phyloP scores from a whole-genome alignment of 805 yeast genomes.

The Barnettozyma siamensis region DNA sequence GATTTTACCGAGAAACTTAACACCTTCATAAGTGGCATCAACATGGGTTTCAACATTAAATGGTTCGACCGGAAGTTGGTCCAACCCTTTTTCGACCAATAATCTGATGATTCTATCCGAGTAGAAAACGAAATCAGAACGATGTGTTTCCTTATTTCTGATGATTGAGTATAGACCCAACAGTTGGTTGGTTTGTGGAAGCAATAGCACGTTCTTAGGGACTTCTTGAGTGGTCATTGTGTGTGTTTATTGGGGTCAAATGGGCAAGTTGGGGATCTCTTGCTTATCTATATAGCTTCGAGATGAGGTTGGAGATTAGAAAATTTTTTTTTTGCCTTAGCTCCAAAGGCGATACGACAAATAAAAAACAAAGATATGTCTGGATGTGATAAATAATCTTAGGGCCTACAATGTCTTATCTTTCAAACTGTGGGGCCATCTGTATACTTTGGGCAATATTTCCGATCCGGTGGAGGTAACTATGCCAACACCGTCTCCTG shows the following conservation, averaged over 20 bases:
- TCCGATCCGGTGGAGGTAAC: neutral
- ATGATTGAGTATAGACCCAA: constrained; percentile 84
- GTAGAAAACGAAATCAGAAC: constrained; percentile 93
- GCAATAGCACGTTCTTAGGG: constrained; percentile 52
- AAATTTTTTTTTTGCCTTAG: too few relatives aligned
- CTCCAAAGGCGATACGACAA: too few relatives aligned
- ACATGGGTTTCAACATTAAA: constrained; percentile 70
- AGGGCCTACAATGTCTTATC: too few relatives aligned
- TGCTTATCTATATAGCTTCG: neutral
- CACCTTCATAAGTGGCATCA: constrained; percentile 66
- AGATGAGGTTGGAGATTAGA: neutral
- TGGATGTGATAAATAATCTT: too few relatives aligned
- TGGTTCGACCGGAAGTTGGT: constrained; percentile 84
- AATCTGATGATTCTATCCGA: constrained; percentile 91
- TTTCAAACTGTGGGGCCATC: too few relatives aligned
- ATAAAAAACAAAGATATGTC: neutral
- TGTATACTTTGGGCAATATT: too few relatives aligned
- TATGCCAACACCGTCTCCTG: constrained; percentile 5
- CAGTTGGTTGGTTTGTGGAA: constrained; percentile 88
- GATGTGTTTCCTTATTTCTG: constrained; percentile 70
- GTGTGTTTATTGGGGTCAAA: neutral
- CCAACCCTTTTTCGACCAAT: constrained; percentile 91
- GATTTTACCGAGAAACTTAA: constrained; percentile 80
- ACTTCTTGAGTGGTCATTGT: constrained; percentile 9
- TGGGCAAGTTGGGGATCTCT: too few relatives aligned